Base-by-base conservation (phyloP, 129 eudicot species). In the Flaveria linearis region DNA sequence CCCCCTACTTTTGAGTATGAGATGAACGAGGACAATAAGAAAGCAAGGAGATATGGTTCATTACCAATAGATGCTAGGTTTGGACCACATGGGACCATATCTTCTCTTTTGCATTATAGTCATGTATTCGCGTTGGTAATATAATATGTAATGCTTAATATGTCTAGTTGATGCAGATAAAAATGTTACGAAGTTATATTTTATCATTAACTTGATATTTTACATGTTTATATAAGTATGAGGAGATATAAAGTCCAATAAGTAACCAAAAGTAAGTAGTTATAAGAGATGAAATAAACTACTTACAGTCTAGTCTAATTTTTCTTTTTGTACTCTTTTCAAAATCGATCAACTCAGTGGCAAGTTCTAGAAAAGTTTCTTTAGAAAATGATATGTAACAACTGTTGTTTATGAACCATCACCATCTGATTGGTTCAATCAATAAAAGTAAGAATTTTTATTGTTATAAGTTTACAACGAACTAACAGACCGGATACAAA, bases 351-450 rank as follows among this genome's bases (percentile, higher is more conserved):
- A 49, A 28, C 69, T 26, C 23, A n/a, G 43, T 56, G 11, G 58
- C 15, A 69, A 26, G 58, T 25, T 69, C 64, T 57, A 58, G 9
- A 17, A 53, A 41, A 53, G 9, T 52, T 53, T 8, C 12, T 25
- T 57, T n/a, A 58, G 75, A 55, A 77, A 77, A 39, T 77, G 81
- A 22, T n/a, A 20, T 26, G 71, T 69, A 57, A 78, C n/a, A 4
- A 51, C n/a, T 17, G 1, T 49, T 0, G 22, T 15, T 5, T 51
- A 13, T 15, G n/a, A 51, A 51, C 2, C 57, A 15, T 1, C 16
- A 3, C 57, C 57, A 12, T 11, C 53, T 15, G 14, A 1, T 15
- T 13, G 16, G 4, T 4, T 14, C 1, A 17, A 51, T 14, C 8
- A 6, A 4, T 16, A 0, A 51, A 51, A 51, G 8, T 5, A 51